Evolutionary conservation across 1,284 basidiomycete species (phyloP).

Genomic region (Grifola frondosa): DNA sequence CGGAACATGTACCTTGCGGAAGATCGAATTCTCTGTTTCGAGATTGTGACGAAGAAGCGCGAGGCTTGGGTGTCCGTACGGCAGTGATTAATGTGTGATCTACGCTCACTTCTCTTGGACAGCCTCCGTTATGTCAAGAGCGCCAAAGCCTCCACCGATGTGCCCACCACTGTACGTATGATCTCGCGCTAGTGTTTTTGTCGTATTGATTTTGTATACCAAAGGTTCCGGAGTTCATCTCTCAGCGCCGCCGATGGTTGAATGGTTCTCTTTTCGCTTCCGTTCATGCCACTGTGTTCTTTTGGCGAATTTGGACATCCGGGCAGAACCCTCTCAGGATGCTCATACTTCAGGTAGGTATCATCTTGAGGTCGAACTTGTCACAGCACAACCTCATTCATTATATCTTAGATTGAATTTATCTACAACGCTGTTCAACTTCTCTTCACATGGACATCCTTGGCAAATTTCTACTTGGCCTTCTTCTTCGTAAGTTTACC

Average conservation of each 20-base stretch:
- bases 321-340: conserved; percentile 87
- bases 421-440: conserved; percentile 81
- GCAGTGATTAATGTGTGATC: not conserved
- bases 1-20: conserved; percentile 91
- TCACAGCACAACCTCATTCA: not conserved
- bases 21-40: conserved; percentile 96
- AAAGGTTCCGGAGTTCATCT: conserved; percentile 87
- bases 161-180: conserved; percentile 64
- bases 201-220: conserved; percentile 4
- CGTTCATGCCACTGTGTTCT: conserved; percentile 83
- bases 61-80: conserved; percentile 75
- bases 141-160: conserved; percentile 87
- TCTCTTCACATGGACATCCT: conserved; percentile 80
- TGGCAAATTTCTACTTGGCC: conserved; percentile 82
- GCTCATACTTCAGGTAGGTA: conserved; percentile 65
- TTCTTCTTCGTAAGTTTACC: conserved; percentile 71
- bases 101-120: conserved; percentile 9
- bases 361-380: not conserved
- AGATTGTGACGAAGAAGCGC: conserved; percentile 91
- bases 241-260: conserved; percentile 87
- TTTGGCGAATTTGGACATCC: conserved; percentile 87
- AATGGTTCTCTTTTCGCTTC: conserved; percentile 88
- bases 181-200: not conserved
- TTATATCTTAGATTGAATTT: conserved; percentile 60
- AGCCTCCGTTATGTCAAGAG: conserved; percentile 90